These are phyloP conservation scores for Populus euphratica DNA, from an alignment of 345 rosid genomes.

Conservation along the genomic window DNA sequence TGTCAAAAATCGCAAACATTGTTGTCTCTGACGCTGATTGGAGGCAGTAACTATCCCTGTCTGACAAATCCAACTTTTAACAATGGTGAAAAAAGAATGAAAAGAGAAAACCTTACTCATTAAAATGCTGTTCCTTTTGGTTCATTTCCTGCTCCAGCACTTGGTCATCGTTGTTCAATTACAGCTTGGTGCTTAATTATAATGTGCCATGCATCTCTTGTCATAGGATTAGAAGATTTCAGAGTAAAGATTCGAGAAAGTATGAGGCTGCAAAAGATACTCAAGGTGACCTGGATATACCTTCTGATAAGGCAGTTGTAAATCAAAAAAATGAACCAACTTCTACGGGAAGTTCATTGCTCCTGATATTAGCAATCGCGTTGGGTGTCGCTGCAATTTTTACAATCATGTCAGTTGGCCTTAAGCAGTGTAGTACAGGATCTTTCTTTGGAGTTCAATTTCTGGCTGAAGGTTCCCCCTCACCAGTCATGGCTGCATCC, in stretches of 20 bases:
- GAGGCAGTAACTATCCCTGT: too few species aligned
- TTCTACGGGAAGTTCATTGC: constrained; percentile 40
- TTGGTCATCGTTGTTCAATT: background rate
- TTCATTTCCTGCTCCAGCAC: background rate
- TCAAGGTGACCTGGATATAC: constrained; percentile 24
- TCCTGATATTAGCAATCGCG: constrained; percentile 47
- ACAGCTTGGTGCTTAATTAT: background rate
- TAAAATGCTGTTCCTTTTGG: background rate
- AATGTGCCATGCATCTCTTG: constrained; percentile 1
- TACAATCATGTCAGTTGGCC: constrained; percentile 39
- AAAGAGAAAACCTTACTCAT: too few species aligned
- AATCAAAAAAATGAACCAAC: constrained; percentile 12
- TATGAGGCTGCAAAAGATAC: constrained; percentile 23
- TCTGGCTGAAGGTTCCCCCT: constrained; percentile 44
- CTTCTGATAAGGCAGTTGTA: constrained; percentile 24
- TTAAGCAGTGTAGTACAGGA: constrained; percentile 38
- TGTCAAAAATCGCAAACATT: too few species aligned
- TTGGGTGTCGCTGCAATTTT: constrained; percentile 53
- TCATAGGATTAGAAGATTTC: constrained; percentile 41
- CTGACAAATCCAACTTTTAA: too few species aligned
- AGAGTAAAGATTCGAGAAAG: constrained; percentile 30
- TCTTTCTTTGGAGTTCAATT: constrained; percentile 51
- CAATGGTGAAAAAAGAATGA: background rate
- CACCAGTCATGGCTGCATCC: constrained; percentile 36
- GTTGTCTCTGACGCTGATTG: too few species aligned